Percentiles rank a stretch among this genome's conserved stretches.
phyloP scores from a whole-genome alignment of 2,329 filamentous ascomycete genomes.

The Tetracladium maxilliforme region DNA sequence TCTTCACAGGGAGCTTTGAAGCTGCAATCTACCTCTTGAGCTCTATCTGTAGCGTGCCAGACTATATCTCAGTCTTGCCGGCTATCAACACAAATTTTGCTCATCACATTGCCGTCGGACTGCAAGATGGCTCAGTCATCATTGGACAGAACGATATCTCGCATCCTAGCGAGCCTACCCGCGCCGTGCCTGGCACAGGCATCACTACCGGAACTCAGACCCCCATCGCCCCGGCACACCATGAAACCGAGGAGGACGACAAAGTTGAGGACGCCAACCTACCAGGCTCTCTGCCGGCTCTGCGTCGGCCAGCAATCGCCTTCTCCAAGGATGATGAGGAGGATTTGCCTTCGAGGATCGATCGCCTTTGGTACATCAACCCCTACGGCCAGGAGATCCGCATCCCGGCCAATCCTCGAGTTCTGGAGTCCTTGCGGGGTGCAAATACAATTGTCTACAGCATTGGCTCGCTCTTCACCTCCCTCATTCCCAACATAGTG shows the following conservation, averaged over 20 bases:
- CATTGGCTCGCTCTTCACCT: conserved; percentile 89
- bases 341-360: conserved; percentile 64
- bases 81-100: conserved; percentile 93
- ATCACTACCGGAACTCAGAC: too few relatives aligned
- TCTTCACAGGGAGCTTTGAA: conserved; percentile 89
- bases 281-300: conserved; percentile 64
- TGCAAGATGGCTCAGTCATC: conserved; percentile 63
- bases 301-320: conserved; percentile 67
- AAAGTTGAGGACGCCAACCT: conserved; percentile 66
- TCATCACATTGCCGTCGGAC: conserved; percentile 78
- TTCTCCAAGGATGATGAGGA: conserved; percentile 67
- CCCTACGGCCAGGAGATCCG: conserved; percentile 95
- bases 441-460: conserved; percentile 70
- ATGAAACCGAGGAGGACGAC: conserved; percentile 40
- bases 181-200: too few relatives aligned
- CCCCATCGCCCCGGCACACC: too few relatives aligned
- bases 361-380: conserved; percentile 91
- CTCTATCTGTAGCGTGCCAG: conserved; percentile 72
- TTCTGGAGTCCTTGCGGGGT: conserved; percentile 49
- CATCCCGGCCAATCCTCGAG: conserved; percentile 69
- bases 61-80: conserved; percentile 64
- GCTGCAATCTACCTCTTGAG: conserved; percentile 82
- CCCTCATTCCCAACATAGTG: conserved; percentile 69
- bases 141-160: conserved; percentile 88
- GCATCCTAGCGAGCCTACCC: conserved; percentile 37